A percentile compares a stretch with the other conserved stretches of the same genome.
Conservation (phyloP, 1,284 basidiomycete species). For the Fomitopsis schrenkii region DNA sequence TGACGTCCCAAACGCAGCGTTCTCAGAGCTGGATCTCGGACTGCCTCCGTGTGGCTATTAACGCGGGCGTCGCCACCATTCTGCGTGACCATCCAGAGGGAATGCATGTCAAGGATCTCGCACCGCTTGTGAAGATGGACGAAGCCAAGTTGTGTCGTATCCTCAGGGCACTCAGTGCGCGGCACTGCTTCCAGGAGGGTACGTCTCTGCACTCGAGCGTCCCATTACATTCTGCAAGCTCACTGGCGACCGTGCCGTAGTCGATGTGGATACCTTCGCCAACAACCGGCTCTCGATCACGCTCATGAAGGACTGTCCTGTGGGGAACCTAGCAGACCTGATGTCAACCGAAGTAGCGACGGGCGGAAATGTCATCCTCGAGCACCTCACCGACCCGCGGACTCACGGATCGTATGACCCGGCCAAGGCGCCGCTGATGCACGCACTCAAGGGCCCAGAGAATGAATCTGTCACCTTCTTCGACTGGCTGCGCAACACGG, state of each 20-base stretch:
- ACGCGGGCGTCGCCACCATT: background rate
- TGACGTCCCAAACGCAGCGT: background rate
- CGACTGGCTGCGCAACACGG: background rate
- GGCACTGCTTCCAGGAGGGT: background rate
- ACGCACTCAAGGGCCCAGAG: background rate
- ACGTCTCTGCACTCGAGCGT: background rate
- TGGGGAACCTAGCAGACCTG: background rate
- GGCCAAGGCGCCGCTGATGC: background rate
- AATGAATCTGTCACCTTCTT: background rate
- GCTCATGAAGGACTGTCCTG: background rate
- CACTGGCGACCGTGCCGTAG: background rate
- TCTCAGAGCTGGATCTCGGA: background rate
- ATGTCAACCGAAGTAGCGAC: background rate
- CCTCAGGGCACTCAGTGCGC: background rate
- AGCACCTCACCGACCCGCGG: background rate
- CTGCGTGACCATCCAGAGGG: background rate
- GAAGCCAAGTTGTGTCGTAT: background rate
- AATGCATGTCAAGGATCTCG: background rate
- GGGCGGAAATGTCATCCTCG: background rate
- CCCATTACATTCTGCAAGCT: background rate
- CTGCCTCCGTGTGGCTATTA: background rate
- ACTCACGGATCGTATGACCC: background rate
- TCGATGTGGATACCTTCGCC: background rate
- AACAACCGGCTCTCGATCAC: background rate
- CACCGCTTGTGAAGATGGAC: background rate